Evolutionary conservation across 1,284 basidiomycete species (phyloP), one percentile per base, ranked within the genome.

Genomic region (Marasmius sp.): DNA sequence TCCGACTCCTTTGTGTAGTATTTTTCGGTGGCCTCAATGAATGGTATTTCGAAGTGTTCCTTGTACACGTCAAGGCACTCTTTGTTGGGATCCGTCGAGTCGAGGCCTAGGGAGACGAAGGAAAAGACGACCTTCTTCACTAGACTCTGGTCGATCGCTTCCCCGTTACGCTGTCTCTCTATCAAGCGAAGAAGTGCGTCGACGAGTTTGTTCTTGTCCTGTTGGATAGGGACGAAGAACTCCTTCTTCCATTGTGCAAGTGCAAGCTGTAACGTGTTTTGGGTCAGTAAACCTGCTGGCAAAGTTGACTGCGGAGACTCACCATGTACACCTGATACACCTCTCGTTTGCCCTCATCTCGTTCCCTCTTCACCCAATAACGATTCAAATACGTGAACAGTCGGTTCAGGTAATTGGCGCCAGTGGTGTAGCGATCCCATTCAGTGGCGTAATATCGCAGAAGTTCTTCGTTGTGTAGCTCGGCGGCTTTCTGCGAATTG

Each of bases 341-440:
- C 57, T 92, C 91, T 77, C 96, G 98, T 71, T 95, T 87, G 5
- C 97, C 97, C 74, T 99, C 97, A 70, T 99, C 97, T 73, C 97
- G 91, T 75, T 99, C 96, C 51, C 97, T 88, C 79, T 97, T 98
- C 55, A 99, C 96, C 97, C 97, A 99, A 78, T 98, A 95, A 62
- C 97, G 93, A 75, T 99, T 98, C 63, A 98, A 86, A 77, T 98
- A 98, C 20, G 94, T 92, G 81, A 98, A 98, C 48, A 99, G 79
- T 64, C 95, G 89, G 72, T 97, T 95, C 71, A 99, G 91, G 74
- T 96, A 98, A 75, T 94, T 95, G 10, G 97, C 95, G 62, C 97
- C 97, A 0, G 90, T 95, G 0, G 97, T 99, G 78, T 98, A 99
- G 47, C 95, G 86, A 71, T 95, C 92, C 97, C 97, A 99, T 74